phyloP scores from a whole-genome alignment of 1,139 yeast genomes.

The Tardiomyces blankii region DNA sequence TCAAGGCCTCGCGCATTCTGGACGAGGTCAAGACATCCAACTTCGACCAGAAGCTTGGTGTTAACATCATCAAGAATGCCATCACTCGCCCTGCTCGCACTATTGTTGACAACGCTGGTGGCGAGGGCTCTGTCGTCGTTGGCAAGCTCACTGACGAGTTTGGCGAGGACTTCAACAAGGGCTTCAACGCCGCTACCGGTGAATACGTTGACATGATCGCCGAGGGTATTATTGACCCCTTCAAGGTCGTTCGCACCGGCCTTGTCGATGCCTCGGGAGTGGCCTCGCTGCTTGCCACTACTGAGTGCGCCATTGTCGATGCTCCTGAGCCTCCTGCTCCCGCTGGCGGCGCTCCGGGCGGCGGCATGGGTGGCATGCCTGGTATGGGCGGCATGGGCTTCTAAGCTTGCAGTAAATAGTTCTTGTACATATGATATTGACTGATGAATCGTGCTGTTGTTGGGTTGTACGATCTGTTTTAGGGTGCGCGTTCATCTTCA shows the following conservation, averaged over 20 bases:
- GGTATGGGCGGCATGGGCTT: constrained; percentile 8
- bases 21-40: constrained; percentile 73
- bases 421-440: too few species aligned
- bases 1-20: constrained; percentile 82
- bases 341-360: constrained; percentile 45
- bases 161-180: constrained; percentile 78
- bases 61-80: constrained; percentile 89
- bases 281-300: constrained; percentile 94
- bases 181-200: constrained; percentile 91
- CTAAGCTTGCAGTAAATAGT: too few species aligned
- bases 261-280: constrained; percentile 97
- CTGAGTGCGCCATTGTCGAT: constrained; percentile 97
- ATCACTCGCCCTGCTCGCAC: constrained; percentile 95
- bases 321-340: constrained; percentile 80
- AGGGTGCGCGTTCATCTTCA: too few species aligned
- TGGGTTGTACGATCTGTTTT: too few species aligned
- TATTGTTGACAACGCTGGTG: constrained; percentile 97
- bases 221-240: constrained; percentile 97
- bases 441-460: too few species aligned
- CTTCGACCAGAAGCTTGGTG: constrained; percentile 98
- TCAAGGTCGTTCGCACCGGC: constrained; percentile 97
- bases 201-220: constrained; percentile 94
- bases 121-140: constrained; percentile 95
- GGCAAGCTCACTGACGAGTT: constrained; percentile 82
- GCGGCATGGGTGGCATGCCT: constrained; percentile 35